A percentile compares a stretch with the other conserved stretches of the same genome.
Conservation (phyloP, 768 basidiomycete genomes). For the Paxillus ammoniavirescens region DNA sequence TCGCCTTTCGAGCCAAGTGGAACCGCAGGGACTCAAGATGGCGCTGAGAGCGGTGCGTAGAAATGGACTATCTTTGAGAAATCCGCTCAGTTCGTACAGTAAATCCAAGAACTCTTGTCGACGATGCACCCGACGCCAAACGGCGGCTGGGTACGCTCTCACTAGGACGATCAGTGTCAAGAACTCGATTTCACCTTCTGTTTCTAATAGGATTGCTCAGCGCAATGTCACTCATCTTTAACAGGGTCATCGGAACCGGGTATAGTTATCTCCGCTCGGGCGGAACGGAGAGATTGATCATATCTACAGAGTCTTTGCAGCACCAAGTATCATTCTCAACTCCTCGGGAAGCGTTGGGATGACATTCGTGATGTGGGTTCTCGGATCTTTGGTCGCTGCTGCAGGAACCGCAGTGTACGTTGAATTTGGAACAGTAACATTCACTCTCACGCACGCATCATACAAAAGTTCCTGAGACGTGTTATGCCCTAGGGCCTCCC, state of each 20-base stretch:
- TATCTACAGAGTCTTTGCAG: constrained; percentile 60
- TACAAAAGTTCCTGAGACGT: neutral
- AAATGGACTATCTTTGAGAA: neutral
- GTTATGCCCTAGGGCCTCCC: constrained; percentile 54
- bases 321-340: constrained; percentile 64
- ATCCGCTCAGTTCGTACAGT: neutral
- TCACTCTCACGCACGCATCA: neutral
- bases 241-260: constrained; percentile 76
- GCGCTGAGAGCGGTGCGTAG: neutral
- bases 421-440: constrained; percentile 67
- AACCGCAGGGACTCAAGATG: neutral
- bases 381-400: constrained; percentile 62
- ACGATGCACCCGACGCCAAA: constrained; percentile 47
- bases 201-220: constrained; percentile 37
- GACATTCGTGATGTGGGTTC: constrained; percentile 66
- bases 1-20: neutral
- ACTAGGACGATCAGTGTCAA: neutral
- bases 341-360: constrained; percentile 71
- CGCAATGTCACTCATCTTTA: constrained; percentile 68
- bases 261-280: constrained; percentile 18
- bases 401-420: constrained; percentile 70
- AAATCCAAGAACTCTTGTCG: constrained; percentile 28
- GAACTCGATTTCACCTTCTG: neutral
- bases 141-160: constrained; percentile 47
- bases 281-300: neutral